Evolutionary conservation across 2,329 filamentous ascomycete species (phyloP), one percentile per base, ranked within the genome.

Genomic region (Chrysoporthe cubensis): DNA sequence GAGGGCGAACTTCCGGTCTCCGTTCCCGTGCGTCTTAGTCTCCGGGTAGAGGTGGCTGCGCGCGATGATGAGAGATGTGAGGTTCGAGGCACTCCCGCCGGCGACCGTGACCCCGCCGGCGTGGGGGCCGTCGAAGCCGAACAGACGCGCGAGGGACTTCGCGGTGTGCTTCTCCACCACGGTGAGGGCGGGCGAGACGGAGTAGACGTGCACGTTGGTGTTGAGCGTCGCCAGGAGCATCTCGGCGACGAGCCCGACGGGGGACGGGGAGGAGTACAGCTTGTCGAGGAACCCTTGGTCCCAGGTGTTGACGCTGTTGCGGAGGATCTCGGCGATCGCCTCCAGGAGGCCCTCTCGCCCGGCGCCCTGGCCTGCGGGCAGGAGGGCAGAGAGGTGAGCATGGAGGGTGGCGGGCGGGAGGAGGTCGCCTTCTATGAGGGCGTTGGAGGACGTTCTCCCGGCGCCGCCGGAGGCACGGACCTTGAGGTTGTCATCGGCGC

Each of bases 301-400:
- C 92, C 94, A 98, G n/a, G 95, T 97, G 80, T 99, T 99, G 75
- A 98, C 95, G 75, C 91, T 96, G 79, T 96, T 94, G 71, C 87
- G 85, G 54, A 98, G 83, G 26, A 97, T 84, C 69, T 89, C 86
- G 72, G 88, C 82, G 58, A 97, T 85, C 3, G 88, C 87, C 44
- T 88, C 84, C 40, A 97, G 81, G 43, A 97, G 81, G 0, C 94
- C 95, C 56, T 91, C 87, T 73, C 91, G 91, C 0, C 90, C 91
- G 70, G 81, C 82, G 8, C 87, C 89, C 50, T 83, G 77, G 3
- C 78, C 80, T 2, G 79, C 74, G 0, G 91, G 89, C 6, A 93
- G 80, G 7, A 85, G 79, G 52, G 92, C 81, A 13, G 84, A 80
- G 70, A 91, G 80, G 62, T 87, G 82, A 57, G 86, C 81, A 1